Evolutionary conservation across 2,329 filamentous ascomycete genomes (phyloP).

Genomic region (Cytospora piceae): DNA sequence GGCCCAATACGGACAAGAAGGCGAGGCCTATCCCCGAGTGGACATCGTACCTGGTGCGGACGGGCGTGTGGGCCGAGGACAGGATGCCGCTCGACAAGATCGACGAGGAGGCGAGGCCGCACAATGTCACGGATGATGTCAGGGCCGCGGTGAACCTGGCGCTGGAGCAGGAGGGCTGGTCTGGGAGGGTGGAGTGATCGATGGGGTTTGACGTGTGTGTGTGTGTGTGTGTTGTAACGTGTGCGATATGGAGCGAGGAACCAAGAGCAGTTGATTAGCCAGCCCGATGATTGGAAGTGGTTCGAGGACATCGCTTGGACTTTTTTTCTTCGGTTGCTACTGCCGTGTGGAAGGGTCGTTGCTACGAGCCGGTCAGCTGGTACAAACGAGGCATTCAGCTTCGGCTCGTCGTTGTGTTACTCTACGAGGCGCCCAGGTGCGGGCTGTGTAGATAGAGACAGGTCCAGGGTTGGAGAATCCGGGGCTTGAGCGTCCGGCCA

Average conservation of each 20-base stretch:
- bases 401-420: too few species aligned
- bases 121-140: slow-evolving; percentile 68
- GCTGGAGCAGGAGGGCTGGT: slow-evolving; percentile 59
- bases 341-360: background rate
- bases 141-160: slow-evolving; percentile 78
- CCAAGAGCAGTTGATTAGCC: background rate
- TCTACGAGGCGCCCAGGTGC: too few species aligned
- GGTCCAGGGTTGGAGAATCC: too few species aligned
- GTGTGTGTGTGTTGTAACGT: background rate
- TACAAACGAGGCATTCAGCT: too few species aligned
- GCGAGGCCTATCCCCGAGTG: slow-evolving; percentile 55
- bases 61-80: slow-evolving; percentile 68
- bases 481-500: too few species aligned
- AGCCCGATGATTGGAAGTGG: background rate
- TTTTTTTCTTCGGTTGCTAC: background rate
- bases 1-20: slow-evolving; percentile 52
- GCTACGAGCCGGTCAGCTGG: too few species aligned
- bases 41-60: slow-evolving; percentile 77
- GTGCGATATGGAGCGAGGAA: background rate
- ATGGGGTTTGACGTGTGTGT: too few species aligned
- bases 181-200: slow-evolving; percentile 30
- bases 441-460: too few species aligned
- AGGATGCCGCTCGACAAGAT: background rate
- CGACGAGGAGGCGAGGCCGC: background rate
- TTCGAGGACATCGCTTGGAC: background rate